phyloP scores from a whole-genome alignment of 495 filamentous ascomycete genomes.

The Neurospora pannonica region DNA sequence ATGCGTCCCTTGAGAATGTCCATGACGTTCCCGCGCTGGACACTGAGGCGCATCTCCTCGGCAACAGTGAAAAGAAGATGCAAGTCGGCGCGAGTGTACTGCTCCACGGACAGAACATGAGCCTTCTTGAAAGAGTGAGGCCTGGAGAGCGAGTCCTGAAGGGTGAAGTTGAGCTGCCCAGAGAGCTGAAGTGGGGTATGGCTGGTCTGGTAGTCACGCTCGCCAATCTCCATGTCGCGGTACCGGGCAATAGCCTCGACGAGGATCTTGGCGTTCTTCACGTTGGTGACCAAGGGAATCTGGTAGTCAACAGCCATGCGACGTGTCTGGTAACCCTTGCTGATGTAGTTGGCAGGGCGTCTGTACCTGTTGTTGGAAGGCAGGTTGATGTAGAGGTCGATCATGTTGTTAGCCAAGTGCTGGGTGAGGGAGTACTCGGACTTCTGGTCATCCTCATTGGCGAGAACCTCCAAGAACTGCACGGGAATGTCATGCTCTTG shows the following conservation, averaged over 20 bases:
- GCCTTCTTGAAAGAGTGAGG: slow-evolving; percentile 73
- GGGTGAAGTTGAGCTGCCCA: slow-evolving; percentile 36
- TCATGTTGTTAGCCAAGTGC: slow-evolving; percentile 91
- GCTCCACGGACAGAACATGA: slow-evolving; percentile 80
- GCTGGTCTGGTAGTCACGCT: slow-evolving; percentile 82
- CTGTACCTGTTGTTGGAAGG: slow-evolving; percentile 96
- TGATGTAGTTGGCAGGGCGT: slow-evolving; percentile 95
- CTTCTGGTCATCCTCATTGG: slow-evolving; percentile 66
- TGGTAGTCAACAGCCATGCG: slow-evolving; percentile 99
- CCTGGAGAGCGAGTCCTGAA: slow-evolving; percentile 61
- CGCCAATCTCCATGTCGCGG: slow-evolving; percentile 70
- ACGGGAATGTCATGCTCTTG: slow-evolving; percentile 83
- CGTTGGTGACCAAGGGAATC: slow-evolving; percentile 92
- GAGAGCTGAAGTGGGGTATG: slow-evolving; percentile 68
- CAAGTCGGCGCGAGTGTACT: slow-evolving; percentile 77
- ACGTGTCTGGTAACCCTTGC: slow-evolving; percentile 87
- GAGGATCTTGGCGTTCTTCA: slow-evolving; percentile 97
- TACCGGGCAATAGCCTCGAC: slow-evolving; percentile 89
- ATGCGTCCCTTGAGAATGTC: slow-evolving; percentile 78
- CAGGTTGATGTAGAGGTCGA: slow-evolving; percentile 97
- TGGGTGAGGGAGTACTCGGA: slow-evolving; percentile 93
- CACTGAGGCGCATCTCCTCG: slow-evolving; percentile 89
- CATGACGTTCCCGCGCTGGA: slow-evolving; percentile 80
- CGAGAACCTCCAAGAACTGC: slow-evolving; percentile 82
- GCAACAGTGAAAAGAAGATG: slow-evolving; percentile 93